Evolutionary conservation across 371 early-diverging fungal genomes (phyloP).

Genomic region (Dentiscutata heterogama): DNA sequence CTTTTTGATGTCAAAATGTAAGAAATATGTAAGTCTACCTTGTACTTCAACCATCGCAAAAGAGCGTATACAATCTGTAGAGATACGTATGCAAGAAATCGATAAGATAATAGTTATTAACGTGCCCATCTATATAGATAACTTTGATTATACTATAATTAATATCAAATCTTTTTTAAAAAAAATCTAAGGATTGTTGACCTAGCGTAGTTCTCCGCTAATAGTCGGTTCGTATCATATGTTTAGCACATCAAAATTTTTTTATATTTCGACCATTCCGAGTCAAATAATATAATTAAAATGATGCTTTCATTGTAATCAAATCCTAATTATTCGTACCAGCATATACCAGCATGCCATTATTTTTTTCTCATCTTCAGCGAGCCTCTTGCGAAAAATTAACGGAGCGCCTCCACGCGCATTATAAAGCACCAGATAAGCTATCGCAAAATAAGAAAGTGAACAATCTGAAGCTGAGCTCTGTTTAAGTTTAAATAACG

Average conservation of each 20-base stretch:
- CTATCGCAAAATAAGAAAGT: not conserved
- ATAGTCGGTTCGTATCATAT: no score
- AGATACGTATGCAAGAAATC: not conserved
- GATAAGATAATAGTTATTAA: not conserved
- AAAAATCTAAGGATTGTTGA: no score
- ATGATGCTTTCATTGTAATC: not conserved
- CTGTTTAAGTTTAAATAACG: not conserved
- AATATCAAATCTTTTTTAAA: no score
- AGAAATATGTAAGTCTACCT: not conserved
- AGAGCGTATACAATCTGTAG: constrained; percentile 40
- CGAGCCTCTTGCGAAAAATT: constrained; percentile 33
- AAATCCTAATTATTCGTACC: constrained; percentile 10
- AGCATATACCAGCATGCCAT: constrained; percentile 34
- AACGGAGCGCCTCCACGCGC: constrained; percentile 17
- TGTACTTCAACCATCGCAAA: constrained; percentile 35
- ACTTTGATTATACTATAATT: no score
- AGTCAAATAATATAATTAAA: not conserved
- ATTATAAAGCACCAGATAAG: constrained; percentile 33
- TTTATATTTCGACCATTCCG: not conserved
- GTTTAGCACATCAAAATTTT: not conserved
- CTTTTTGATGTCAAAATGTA: no score
- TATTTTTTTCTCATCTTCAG: constrained; percentile 41
- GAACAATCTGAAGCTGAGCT: no score
- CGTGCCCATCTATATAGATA: no score
- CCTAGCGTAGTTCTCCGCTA: no score